Conservation (phyloP, 495 filamentous ascomycete species). For the Trichoderma orchidacearum region DNA sequence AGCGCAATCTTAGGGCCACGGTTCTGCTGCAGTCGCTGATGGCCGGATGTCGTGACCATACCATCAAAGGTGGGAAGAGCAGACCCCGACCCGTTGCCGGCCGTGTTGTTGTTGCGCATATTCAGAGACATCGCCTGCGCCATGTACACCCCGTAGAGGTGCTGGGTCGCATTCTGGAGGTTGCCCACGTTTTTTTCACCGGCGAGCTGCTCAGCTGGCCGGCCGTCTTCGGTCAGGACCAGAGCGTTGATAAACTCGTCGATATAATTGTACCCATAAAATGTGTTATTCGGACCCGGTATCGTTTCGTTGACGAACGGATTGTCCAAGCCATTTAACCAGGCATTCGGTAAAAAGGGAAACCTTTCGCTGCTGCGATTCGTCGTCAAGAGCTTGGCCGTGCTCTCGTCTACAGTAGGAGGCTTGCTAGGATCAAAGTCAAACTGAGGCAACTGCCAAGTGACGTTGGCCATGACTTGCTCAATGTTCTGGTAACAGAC, state of each 20-base stretch:
- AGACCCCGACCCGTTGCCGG: background rate
- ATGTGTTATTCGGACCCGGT: background rate
- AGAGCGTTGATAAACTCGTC: background rate
- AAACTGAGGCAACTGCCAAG: background rate
- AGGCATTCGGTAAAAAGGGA: slow-evolving; percentile 1
- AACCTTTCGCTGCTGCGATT: background rate
- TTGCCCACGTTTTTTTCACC: background rate
- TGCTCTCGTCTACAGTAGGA: background rate
- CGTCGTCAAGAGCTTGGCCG: background rate
- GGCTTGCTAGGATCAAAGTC: background rate
- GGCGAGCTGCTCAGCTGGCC: background rate
- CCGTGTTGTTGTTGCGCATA: background rate
- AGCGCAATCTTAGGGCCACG: slow-evolving; percentile 1
- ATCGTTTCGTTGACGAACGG: background rate
- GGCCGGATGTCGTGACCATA: background rate
- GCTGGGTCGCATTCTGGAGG: background rate
- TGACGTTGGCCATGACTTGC: slow-evolving; percentile 1
- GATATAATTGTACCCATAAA: background rate
- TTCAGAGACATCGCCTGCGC: slow-evolving; percentile 1
- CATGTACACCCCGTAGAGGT: background rate
- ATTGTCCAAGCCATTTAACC: background rate
- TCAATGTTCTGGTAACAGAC: slow-evolving; percentile 1
- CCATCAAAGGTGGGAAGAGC: background rate
- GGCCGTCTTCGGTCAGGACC: background rate
- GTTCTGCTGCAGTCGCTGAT: background rate